These are phyloP conservation scores for Eimeria maxima DNA, from an alignment of 169 alveolate species.

Conservation along the genomic window DNA sequence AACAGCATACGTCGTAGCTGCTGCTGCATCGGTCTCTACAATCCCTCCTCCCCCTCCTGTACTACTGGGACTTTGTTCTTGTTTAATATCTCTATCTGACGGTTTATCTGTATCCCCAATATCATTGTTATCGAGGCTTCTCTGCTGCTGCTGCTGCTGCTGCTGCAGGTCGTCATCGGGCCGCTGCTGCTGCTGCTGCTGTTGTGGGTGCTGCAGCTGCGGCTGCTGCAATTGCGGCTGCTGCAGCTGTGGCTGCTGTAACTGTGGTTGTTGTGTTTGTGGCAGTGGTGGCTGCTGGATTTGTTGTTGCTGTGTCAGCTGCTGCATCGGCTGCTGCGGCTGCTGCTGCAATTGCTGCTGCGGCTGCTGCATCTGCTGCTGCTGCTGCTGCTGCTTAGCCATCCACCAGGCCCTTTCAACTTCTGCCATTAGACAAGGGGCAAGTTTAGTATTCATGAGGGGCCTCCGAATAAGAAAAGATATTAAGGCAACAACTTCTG, in stretches of 20 bases:
- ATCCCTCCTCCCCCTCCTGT: background rate
- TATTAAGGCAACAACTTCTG: background rate
- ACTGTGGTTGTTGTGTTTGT: background rate
- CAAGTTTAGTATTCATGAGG: background rate
- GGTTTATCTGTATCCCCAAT: background rate
- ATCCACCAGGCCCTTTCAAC: conserved; percentile 49
- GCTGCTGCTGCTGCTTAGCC: conserved; percentile 55
- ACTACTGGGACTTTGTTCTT: background rate
- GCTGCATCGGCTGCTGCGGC: background rate
- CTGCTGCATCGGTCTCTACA: background rate
- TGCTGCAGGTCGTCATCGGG: background rate
- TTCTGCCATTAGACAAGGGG: conserved; percentile 23
- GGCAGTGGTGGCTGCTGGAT: background rate
- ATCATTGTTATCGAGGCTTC: background rate
- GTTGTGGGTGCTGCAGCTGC: background rate
- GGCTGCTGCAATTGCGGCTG: background rate
- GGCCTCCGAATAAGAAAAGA: conserved; percentile 28
- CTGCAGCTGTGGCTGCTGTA: background rate
- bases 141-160: conserved; percentile 5
- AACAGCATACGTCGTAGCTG: conserved; percentile 10
- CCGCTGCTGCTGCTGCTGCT: background rate
- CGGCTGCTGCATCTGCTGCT: background rate
- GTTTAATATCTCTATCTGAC: background rate
- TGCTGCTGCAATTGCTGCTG: conserved; percentile 43
- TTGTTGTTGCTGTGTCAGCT: background rate